These are phyloP conservation scores for Claviceps capensis DNA, from an alignment of 2,329 filamentous ascomycete species.

Conservation along the genomic window DNA sequence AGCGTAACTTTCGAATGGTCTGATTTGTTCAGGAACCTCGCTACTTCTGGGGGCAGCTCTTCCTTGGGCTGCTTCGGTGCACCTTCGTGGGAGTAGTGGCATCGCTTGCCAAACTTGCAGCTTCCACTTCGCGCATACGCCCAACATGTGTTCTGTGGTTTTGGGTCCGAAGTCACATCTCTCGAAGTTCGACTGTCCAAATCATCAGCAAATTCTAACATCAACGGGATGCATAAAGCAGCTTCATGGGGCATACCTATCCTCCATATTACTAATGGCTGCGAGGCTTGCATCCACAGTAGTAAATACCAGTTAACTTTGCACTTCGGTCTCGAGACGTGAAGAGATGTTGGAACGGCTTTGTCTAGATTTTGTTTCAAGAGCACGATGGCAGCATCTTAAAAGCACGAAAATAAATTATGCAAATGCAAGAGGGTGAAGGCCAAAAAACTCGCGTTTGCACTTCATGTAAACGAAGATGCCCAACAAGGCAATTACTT, in stretches of 20 bases:
- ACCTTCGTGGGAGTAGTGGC: slow-evolving; percentile 5
- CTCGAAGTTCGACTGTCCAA: neutral
- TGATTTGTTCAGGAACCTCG: neutral
- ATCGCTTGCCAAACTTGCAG: slow-evolving; percentile 8
- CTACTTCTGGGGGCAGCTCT: neutral
- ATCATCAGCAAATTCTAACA: neutral
- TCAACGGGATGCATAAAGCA: no score
- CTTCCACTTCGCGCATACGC: slow-evolving; percentile 1
- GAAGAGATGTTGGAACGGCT: neutral
- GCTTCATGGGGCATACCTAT: neutral
- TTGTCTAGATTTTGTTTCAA: neutral
- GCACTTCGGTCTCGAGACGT: neutral
- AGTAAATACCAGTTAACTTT: neutral
- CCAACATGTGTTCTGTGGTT: neutral
- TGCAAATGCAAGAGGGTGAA: no score
- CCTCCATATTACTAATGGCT: neutral
- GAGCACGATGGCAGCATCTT: neutral
- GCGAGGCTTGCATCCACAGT: neutral
- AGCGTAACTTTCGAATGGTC: neutral
- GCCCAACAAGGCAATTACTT: no score
- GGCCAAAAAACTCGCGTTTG: no score
- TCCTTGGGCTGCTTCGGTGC: neutral
- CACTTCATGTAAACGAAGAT: no score
- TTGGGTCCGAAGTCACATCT: neutral
- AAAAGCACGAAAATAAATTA: no score